Conservation (phyloP, 1,284 basidiomycete species). For the Sanghuangporus baumii region DNA sequence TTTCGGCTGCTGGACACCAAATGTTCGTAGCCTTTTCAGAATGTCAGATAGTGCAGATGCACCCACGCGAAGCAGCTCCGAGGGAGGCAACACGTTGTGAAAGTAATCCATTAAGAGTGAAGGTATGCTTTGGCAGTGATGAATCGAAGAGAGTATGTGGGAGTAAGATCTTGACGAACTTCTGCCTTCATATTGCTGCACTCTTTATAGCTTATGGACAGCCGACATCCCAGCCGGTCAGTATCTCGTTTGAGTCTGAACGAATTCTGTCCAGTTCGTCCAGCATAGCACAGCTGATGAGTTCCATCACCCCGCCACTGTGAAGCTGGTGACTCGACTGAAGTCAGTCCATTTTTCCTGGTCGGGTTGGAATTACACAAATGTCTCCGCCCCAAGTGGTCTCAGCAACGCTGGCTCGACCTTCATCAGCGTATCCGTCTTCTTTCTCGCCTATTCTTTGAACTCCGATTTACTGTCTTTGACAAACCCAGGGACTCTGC, state of each 20-base stretch:
- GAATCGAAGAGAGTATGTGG: neutral
- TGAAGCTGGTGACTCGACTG: conserved; percentile 9
- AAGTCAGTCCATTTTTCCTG: neutral
- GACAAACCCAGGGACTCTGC: neutral
- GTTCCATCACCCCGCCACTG: conserved; percentile 3
- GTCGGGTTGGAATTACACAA: neutral
- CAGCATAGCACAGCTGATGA: conserved; percentile 6
- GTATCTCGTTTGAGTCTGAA: neutral
- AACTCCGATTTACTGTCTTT: conserved; percentile 7
- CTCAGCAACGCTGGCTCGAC: neutral
- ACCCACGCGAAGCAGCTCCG: conserved; percentile 30
- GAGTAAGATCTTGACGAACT: neutral
- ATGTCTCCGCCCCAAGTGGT: neutral
- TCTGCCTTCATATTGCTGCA: neutral
- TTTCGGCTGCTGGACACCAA: conserved; percentile 16
- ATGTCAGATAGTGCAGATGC: conserved; percentile 27
- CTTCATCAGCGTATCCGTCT: neutral
- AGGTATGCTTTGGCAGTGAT: neutral
- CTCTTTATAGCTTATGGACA: neutral
- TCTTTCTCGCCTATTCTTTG: neutral
- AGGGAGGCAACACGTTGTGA: conserved; percentile 34
- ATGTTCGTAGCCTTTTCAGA: conserved; percentile 19
- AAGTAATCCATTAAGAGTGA: conserved; percentile 20
- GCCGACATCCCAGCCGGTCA: neutral
- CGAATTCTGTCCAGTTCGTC: neutral